Evolutionary conservation across 2,329 filamentous ascomycete genomes (phyloP), one percentile per base, ranked within the genome.

Genomic region (Biscogniauxia mediterranea): DNA sequence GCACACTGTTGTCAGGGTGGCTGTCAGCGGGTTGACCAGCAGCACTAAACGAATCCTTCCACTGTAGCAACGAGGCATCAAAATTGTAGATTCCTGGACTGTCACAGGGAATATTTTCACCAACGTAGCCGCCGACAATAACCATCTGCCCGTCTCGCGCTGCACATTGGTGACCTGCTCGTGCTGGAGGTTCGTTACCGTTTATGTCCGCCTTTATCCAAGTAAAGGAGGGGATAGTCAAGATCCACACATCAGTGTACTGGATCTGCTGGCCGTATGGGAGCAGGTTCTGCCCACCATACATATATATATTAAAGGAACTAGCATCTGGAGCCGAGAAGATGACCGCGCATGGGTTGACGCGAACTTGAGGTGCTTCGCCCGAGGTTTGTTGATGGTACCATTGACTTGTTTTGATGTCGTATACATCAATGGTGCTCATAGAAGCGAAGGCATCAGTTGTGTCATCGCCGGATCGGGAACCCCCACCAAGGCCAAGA

Each of bases 241-340:
- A 78, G 63, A 92, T 91, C 85, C 88, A 92, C 79, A 90, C 86
- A 69, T 93, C 89, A 25, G 86, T 83, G 73, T 91, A 91, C 68
- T 85, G 83, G 0, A 74, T 79, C 71, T 85, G 83, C 32, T 77
- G 72, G 58, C 76, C 86, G 61, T 81, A 83, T 0, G 90, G 89
- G 25, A 85, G 80, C 0, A 93, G 79, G 65, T 90, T 90, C 71
- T 93, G 90, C 0, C 90, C 90, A 13, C 89, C 90, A 70, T 89
- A 93, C 77, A 93, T 83, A 75, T 93, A 92, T 52, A 93, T 82
- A 70, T 93, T 90, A 71, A 91, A 91, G 26, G 86, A 90, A 19
- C 87, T 89, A 8, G 89, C 89, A 69, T 91, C 89, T 6, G 89
- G 83, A 11, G 88, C 87, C 17, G 86, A 85, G 51, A 86, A 88